Conservation (phyloP, 2,329 filamentous ascomycete genomes). For the Hymenoscyphus albidus region DNA sequence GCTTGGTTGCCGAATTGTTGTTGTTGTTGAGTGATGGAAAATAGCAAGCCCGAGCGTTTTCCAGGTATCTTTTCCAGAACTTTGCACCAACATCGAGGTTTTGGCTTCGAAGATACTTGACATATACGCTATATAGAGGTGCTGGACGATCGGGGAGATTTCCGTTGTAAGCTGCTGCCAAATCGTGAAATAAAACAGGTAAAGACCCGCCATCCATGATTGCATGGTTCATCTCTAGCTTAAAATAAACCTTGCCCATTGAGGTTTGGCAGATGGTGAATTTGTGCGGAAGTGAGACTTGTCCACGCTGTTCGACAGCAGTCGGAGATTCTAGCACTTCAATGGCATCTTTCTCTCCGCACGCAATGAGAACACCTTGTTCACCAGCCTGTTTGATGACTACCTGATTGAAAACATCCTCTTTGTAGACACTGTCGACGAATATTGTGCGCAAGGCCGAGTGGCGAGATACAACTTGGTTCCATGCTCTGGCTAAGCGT, state of each 20-base stretch:
- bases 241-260: constrained; percentile 40
- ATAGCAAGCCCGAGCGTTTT: constrained; percentile 17
- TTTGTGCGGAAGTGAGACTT: constrained; percentile 39
- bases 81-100: constrained; percentile 19
- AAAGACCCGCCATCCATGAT: constrained; percentile 48
- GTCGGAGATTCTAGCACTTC: not conserved
- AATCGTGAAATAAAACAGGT: constrained; percentile 42
- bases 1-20: not conserved
- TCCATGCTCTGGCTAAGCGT: constrained; percentile 22
- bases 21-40: not conserved
- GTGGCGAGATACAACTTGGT: constrained; percentile 14
- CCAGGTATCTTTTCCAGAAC: constrained; percentile 25
- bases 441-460: constrained; percentile 13
- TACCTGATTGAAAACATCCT: constrained; percentile 28
- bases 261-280: constrained; percentile 43
- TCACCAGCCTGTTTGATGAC: constrained; percentile 21
- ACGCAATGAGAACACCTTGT: not conserved
- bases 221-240: constrained; percentile 47
- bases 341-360: not conserved
- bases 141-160: constrained; percentile 19
- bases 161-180: constrained; percentile 38
- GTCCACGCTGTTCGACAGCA: not conserved
- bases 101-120: constrained; percentile 32
- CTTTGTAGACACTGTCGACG: constrained; percentile 22
- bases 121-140: constrained; percentile 38